Percentiles rank a stretch among this genome's conserved stretches.
Conservation (phyloP, 164 flowering plant species). For the Cinnamomum chago region DNA sequence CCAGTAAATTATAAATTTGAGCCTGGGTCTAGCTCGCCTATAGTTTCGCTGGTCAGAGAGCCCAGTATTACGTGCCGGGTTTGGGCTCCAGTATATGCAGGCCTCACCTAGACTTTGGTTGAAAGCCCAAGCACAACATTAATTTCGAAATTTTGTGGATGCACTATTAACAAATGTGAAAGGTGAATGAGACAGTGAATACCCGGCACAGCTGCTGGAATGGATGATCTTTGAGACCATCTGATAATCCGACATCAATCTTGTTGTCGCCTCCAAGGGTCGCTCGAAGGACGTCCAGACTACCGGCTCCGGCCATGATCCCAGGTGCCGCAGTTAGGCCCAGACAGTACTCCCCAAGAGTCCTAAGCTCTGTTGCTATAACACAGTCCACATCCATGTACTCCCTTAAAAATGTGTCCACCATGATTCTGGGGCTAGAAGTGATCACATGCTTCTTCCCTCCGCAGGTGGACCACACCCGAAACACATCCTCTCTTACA, state of each 20-base stretch:
- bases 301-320: not conserved
- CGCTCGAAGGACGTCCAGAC: not conserved
- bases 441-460: conserved; percentile 19
- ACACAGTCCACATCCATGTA: conserved; percentile 17
- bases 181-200: not conserved
- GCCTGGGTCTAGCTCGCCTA: too few relatives aligned
- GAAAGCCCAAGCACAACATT: too few relatives aligned
- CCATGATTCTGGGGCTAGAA: conserved; percentile 17
- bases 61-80: too few relatives aligned
- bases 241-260: conserved; percentile 13
- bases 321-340: conserved; percentile 16
- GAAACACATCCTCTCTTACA: conserved; percentile 4
- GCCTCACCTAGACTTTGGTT: too few relatives aligned
- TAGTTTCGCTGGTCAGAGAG: too few relatives aligned
- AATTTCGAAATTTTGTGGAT: too few relatives aligned
- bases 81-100: too few relatives aligned
- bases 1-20: too few relatives aligned
- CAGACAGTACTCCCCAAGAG: conserved; percentile 7
- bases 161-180: too few relatives aligned
- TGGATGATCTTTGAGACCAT: conserved; percentile 1
- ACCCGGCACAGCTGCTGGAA: conserved; percentile 15
- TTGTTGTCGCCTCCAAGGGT: not conserved
- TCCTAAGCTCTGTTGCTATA: conserved; percentile 16
- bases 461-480: conserved; percentile 6
- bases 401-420: conserved; percentile 19